Percentiles rank a stretch among this genome's conserved stretches.
These are phyloP conservation scores for Ceriops zippeliana DNA, from an alignment of 345 rosid species.

Conservation along the genomic window DNA sequence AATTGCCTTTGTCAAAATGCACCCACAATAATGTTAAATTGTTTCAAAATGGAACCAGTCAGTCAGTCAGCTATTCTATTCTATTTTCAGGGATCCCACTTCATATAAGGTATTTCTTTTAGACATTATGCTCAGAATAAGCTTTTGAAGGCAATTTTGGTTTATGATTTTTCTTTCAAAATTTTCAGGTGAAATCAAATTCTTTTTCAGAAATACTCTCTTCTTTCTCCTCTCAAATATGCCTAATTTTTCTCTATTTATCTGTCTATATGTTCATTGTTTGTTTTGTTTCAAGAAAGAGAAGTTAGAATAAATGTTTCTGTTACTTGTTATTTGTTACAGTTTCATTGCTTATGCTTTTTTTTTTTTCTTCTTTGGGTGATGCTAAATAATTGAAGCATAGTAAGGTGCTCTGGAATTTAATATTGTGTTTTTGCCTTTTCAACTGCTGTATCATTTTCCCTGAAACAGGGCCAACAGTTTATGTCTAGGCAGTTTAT, in stretches of 20 bases:
- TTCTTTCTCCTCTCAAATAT: too few species aligned
- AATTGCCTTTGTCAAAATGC: slow-evolving; percentile 63
- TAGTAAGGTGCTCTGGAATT: not conserved
- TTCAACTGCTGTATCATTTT: slow-evolving; percentile 20
- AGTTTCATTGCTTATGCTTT: not conserved
- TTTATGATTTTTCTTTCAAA: too few species aligned
- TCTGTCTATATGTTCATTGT: too few species aligned
- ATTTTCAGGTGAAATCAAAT: too few species aligned
- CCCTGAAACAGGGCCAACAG: slow-evolving; percentile 42
- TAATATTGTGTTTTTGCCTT: not conserved
- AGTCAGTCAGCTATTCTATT: slow-evolving; percentile 24
- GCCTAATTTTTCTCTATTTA: too few species aligned
- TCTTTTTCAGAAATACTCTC: too few species aligned
- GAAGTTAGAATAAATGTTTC: too few species aligned
- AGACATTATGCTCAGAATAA: too few species aligned
- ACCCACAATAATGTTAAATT: slow-evolving; percentile 52
- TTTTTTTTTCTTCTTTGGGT: not conserved
- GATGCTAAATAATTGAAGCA: not conserved
- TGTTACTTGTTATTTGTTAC: too few species aligned
- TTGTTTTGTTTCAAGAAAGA: too few species aligned
- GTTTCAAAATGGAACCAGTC: slow-evolving; percentile 47
- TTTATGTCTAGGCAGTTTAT: slow-evolving; percentile 40
- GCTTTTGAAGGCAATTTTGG: too few species aligned
- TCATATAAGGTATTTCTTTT: slow-evolving; percentile 34
- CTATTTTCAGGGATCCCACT: slow-evolving; percentile 21